Evolutionary conservation across 2,329 filamentous ascomycete genomes (phyloP), one percentile per base, ranked within the genome.

Genomic region (Triangularia verruculosa): DNA sequence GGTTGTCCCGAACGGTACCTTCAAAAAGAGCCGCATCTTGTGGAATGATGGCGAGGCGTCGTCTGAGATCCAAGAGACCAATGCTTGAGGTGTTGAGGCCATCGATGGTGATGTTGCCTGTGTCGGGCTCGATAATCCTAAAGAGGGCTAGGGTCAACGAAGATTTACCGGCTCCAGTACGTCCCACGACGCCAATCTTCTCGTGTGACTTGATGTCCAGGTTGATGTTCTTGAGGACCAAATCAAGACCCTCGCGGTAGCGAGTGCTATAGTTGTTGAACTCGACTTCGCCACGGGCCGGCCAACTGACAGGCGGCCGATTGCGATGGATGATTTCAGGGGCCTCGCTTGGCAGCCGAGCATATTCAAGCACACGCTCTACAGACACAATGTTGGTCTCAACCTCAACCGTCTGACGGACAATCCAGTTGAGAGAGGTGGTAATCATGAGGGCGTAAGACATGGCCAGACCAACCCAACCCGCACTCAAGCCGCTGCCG

Each of bases 341-440:
- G 58, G 95, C 94, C 79, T 99, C 95, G 76, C 90, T 95, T 25
- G 94, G 93, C 67, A 99, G 84, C 58, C 86, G 85, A 63, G 94
- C 92, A 78, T 99, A 99, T 77, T 99, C 96, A 57, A 99, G 87
- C 56, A 99, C 93, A 73, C 95, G 90, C 83, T 99, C 95, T 39
- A 99, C 95, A 9, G 94, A 97, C 54, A 99, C 94, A 73, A 99
- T 99, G 78, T 99, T 99, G n/a, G 94, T 98, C 82, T 99, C 96
- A n/a, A 99, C 95, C 77, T 99, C 96, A 32, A 99, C 95, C 0
- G 93, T 97, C 78, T 99, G 95, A 64, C 96, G 88, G 59, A 99
- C 95, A 73, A 99, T 97, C 95, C 95, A 99, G 81, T 98, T 99
- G 72, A 99, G 85, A 34, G 93, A 97, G 70, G 94, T 91, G 1